Evolutionary conservation across 441 rosid genomes (phyloP), one percentile per base, ranked within the genome.

Genomic region (Corymbia calophylla): DNA sequence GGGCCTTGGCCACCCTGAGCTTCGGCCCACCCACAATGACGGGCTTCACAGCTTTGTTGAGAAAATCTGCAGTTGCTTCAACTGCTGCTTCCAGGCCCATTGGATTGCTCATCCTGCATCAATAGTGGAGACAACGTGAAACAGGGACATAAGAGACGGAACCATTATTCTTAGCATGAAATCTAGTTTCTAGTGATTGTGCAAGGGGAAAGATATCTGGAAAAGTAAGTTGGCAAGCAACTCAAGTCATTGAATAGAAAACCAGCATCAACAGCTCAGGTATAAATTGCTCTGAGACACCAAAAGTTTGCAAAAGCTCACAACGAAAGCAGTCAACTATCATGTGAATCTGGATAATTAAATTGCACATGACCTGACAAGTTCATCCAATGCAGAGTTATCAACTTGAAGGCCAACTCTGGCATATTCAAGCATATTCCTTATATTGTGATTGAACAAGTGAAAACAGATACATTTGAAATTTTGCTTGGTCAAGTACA

Each of bases 71-170:
- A 47, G 89, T 81, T 27, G 91, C 91, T 56, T 89, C 89, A 10
- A 89, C 89, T 48, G 91, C 91, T 49, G 89, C 91, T 56, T 89
- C 91, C 19, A 89, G 87, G 49, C 91, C 91, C 88, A 89, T n/a
- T 35, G 48, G 87, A 56, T 89, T 89, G 64, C 89, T 89, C 3
- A 89, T 17, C 87, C 91, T 89, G 88, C 86, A 56, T 58, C 89
- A 87, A 58, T 32, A 54, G 31, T 58, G 29, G 70, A 56, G 19
- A 47, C 70, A 19, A 35, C 48, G 35, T 39, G 21, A 80, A 80
- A 80, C 85, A 80, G 47, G 85, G 25, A 48, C 53, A 25, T 4
- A 80, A 25, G 85, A 47, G 31, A 80, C 0, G 6, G 85, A 47
- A 25, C 49, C 23, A 2, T 80, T 48, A 25, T 23, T 44, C n/a